A percentile compares a stretch with the other conserved stretches of the same genome.
phyloP scores from a whole-genome alignment of 2,329 filamentous ascomycete species.

The Fusarium annulatum region DNA sequence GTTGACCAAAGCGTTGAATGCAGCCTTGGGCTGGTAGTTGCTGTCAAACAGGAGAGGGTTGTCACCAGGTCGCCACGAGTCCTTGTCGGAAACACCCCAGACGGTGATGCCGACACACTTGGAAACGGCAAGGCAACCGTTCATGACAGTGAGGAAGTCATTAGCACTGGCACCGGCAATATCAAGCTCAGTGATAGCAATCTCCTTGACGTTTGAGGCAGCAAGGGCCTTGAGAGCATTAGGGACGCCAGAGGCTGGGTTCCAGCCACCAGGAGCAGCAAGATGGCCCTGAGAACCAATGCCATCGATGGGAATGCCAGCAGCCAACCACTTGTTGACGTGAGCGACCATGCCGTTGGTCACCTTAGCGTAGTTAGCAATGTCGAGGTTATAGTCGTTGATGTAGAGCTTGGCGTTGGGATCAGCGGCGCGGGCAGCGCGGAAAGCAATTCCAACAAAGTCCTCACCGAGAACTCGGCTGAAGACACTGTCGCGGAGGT shows the following conservation, averaged over 20 bases:
- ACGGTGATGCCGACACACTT: conserved; percentile 75
- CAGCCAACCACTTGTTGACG: conserved; percentile 72
- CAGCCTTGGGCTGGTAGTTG: conserved; percentile 62
- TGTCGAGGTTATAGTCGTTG: conserved; percentile 79
- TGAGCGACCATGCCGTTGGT: conserved; percentile 62
- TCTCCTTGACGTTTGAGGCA: conserved; percentile 62
- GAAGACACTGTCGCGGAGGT: conserved; percentile 71
- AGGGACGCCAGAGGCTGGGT: conserved; percentile 61
- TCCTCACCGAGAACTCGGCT: conserved; percentile 75
- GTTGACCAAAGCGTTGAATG: conserved; percentile 55
- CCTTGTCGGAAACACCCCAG: conserved; percentile 64
- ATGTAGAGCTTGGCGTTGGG: conserved; percentile 77
- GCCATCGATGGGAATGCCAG: conserved; percentile 60
- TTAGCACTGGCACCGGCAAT: conserved; percentile 65
- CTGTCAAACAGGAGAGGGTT: conserved; percentile 66
- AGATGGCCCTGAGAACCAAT: conserved; percentile 71
- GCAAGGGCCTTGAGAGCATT: conserved; percentile 65
- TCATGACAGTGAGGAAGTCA: conserved; percentile 69
- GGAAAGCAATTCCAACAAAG: conserved; percentile 77
- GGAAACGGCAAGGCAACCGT: conserved; percentile 66
- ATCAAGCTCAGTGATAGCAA: conserved; percentile 76
- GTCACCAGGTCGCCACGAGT: conserved; percentile 46
- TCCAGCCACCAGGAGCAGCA: conserved; percentile 49
- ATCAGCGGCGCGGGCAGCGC: conserved; percentile 73
- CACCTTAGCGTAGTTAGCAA: conserved; percentile 70